Conservation (phyloP, 1,284 basidiomycete genomes). For the Rhodotorula sp. region DNA sequence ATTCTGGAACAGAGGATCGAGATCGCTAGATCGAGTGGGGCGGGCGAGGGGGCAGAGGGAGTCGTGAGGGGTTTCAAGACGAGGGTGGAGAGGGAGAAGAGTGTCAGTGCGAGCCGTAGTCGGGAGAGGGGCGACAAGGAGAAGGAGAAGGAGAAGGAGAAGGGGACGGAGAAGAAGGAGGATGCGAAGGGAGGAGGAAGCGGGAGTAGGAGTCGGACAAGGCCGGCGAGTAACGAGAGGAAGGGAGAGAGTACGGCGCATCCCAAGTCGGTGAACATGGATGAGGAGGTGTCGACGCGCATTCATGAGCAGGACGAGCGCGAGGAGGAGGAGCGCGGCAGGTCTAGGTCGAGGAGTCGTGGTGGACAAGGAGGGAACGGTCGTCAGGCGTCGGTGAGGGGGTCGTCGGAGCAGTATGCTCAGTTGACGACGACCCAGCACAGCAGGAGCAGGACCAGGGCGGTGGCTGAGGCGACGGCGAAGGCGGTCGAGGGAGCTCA, state of each 20-base stretch:
- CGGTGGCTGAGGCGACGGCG: conserved; percentile 17
- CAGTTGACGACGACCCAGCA: background rate
- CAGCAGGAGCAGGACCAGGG: conserved; percentile 9
- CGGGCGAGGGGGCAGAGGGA: background rate
- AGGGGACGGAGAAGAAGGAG: conserved; percentile 1
- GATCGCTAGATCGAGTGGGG: background rate
- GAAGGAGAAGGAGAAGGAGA: background rate
- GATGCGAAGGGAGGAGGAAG: background rate
- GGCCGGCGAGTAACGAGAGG: background rate
- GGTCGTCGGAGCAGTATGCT: background rate
- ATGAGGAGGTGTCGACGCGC: conserved; percentile 23
- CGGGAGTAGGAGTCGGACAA: background rate
- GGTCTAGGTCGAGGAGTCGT: conserved; percentile 15
- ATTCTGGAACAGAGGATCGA: conserved; percentile 22
- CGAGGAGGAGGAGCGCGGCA: conserved; percentile 30
- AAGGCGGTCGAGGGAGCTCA: conserved; percentile 22
- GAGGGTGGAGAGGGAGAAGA: conserved; percentile 1
- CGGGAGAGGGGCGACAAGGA: background rate
- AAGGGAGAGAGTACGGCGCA: background rate
- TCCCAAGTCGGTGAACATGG: background rate
- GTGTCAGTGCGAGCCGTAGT: background rate
- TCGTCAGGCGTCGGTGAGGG: too few species aligned
- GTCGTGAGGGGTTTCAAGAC: conserved; percentile 32
- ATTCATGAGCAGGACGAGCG: conserved; percentile 25
- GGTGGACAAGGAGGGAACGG: background rate